Percentiles rank a stretch among this genome's conserved stretches.
phyloP scores from a whole-genome alignment of 164 flowering plant species.

The Liquidambar formosana region DNA sequence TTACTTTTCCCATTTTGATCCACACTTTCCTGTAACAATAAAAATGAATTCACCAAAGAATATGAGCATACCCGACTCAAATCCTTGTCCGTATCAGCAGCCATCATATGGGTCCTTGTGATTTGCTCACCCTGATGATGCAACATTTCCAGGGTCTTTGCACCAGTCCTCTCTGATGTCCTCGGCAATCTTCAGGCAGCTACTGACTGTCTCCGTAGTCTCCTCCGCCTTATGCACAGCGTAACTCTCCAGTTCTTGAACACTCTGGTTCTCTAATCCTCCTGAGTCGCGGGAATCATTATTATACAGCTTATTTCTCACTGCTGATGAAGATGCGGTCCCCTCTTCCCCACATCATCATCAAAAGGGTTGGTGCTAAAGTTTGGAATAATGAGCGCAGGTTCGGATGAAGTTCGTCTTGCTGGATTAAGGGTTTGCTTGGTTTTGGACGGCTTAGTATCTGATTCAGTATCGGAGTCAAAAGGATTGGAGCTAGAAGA shows the following conservation, averaged over 20 bases:
- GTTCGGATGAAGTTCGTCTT: constrained; percentile 53
- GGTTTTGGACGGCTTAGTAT: constrained; percentile 12
- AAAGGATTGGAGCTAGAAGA: constrained; percentile 15
- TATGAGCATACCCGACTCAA: constrained; percentile 50
- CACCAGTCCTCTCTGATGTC: constrained; percentile 70
- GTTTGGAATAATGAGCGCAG: constrained; percentile 26
- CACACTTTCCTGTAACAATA: not conserved
- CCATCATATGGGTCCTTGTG: constrained; percentile 59
- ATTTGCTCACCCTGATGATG: constrained; percentile 89
- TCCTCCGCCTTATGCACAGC: constrained; percentile 74
- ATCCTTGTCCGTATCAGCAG: constrained; percentile 64
- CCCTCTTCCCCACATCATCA: constrained; percentile 15
- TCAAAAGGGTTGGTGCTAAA: constrained; percentile 7
- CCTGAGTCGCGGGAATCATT: constrained; percentile 52
- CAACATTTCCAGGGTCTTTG: constrained; percentile 62
- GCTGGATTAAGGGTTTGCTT: constrained; percentile 22
- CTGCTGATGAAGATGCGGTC: constrained; percentile 8
- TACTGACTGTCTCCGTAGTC: constrained; percentile 54
- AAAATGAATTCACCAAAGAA: not conserved
- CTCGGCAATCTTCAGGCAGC: constrained; percentile 74
- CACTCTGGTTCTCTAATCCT: constrained; percentile 57
- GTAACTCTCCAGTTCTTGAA: constrained; percentile 68
- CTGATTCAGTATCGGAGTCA: constrained; percentile 47
- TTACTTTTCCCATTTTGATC: not conserved
- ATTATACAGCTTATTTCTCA: constrained; percentile 37